Conservation (phyloP, 345 rosid genomes). For the Angophora floribunda region DNA sequence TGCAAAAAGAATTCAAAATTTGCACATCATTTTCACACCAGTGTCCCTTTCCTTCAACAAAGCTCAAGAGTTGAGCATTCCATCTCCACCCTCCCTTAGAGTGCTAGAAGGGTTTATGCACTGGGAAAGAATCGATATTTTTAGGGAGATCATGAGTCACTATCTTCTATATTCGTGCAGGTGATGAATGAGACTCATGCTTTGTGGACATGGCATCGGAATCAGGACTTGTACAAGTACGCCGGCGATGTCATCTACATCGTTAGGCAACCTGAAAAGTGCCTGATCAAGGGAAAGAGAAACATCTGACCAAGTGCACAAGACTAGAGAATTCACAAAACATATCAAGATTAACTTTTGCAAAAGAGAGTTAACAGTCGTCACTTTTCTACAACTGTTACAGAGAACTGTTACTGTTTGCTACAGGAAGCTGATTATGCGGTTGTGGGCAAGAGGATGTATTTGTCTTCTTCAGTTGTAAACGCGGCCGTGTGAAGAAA, state of each 20-base stretch:
- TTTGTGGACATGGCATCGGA: slow-evolving; percentile 85
- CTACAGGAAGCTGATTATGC: not conserved
- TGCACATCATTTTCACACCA: not conserved
- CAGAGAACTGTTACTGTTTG: not conserved
- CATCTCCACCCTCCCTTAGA: not conserved
- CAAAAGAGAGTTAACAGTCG: not conserved
- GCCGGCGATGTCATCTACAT: slow-evolving; percentile 80
- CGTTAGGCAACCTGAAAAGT: slow-evolving; percentile 64
- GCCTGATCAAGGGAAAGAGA: slow-evolving; percentile 11
- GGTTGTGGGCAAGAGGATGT: not conserved
- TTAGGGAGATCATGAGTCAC: not conserved
- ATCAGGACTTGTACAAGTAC: slow-evolving; percentile 43
- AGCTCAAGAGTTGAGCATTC: not conserved
- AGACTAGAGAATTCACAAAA: not conserved
- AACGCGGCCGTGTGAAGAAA: not conserved
- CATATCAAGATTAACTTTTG: not conserved
- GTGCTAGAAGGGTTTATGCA: not conserved
- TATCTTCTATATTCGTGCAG: slow-evolving; percentile 12
- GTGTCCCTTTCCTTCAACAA: not conserved
- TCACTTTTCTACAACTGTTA: not conserved
- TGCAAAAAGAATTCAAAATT: not conserved
- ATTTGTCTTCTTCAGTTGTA: not conserved
- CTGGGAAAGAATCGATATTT: not conserved
- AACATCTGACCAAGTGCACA: not conserved
- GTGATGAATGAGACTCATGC: slow-evolving; percentile 84